These are phyloP conservation scores for Boletus mariae DNA, from an alignment of 1,284 basidiomycete species.

Conservation along the genomic window DNA sequence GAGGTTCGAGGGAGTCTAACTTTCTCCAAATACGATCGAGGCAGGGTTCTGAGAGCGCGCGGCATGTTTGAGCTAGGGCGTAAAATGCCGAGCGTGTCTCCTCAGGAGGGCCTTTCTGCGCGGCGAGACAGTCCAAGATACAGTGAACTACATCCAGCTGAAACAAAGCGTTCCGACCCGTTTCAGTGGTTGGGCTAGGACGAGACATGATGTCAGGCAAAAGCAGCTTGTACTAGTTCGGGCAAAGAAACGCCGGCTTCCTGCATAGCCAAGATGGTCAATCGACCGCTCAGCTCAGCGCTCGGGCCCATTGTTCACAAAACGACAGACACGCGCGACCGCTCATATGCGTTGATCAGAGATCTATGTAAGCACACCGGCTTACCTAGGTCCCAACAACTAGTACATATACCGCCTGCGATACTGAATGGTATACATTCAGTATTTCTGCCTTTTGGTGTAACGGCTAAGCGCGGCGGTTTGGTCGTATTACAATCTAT, in stretches of 20 bases:
- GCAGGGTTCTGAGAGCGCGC: conserved; percentile 2
- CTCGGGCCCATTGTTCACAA: too few species aligned
- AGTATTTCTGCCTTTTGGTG: too few species aligned
- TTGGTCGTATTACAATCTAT: too few species aligned
- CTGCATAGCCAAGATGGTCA: too few species aligned
- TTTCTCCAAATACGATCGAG: conserved; percentile 6
- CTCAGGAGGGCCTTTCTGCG: neutral
- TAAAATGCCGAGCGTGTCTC: neutral
- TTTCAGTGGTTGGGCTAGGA: neutral
- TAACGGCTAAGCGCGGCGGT: too few species aligned
- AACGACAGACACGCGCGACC: too few species aligned
- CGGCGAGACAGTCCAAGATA: neutral
- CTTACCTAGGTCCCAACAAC: too few species aligned
- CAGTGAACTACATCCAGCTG: neutral
- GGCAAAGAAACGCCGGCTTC: neutral
- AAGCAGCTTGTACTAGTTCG: neutral
- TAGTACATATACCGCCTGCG: too few species aligned
- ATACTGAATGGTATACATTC: too few species aligned
- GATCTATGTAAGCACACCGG: too few species aligned
- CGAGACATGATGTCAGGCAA: neutral
- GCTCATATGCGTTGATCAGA: too few species aligned
- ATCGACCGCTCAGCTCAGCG: too few species aligned
- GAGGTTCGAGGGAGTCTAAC: conserved; percentile 7
- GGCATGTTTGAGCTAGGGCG: conserved; percentile 1
- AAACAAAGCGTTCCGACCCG: neutral